Base-by-base conservation (phyloP, 352 stramenopile species). In the Phytophthora constricta region DNA sequence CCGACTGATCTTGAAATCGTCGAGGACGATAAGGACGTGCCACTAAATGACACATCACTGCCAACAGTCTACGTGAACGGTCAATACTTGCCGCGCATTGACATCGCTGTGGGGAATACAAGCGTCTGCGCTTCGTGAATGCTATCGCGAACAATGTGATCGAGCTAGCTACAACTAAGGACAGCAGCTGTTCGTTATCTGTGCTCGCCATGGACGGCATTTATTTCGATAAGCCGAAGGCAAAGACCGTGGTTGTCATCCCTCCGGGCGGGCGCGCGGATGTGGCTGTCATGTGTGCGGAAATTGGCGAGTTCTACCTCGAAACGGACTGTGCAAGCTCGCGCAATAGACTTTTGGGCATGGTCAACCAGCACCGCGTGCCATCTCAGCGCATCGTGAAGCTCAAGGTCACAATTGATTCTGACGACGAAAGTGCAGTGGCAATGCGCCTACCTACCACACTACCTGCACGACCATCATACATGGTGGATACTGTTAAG, bases 61-160 rank as follows among this genome's bases (percentile, higher is more conserved):
- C 71, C 87, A 2, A 83, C 87, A 31, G 77, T 90, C 47, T 90
- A 86, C 47, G 81, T 92, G 33, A 94, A 94, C 55, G 86, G 82
- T 5, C 82, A 90, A 55, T 92, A 91, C 58, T 60, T 90, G 25
- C 86, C 86, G 2, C 73, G 73, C 20, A 16, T 94, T 20, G 66
- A 87, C 54, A 70, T 92, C 53, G 65, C 66, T 9, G 65, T 77
- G 0, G 70, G 73, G 79, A 88, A 59, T 78, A 88, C 72, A 92
- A 89, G 65, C 86, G 86, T 7, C 48, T 92, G 26, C 77, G 86
- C 9, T 85, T 83, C 56, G 61, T 94, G 33, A 94, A 94, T 55
- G 84, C 86, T 20, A 90, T 94, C 53, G 79, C 86, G n/a, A 94
- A 94, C 58, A 92, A 90, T 69, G 79, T 92, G 9, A 79, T 75